Percentiles rank a stretch among this genome's conserved stretches.
Conservation (phyloP, 1,284 basidiomycete species). For the Paramarasmius palmivorus region DNA sequence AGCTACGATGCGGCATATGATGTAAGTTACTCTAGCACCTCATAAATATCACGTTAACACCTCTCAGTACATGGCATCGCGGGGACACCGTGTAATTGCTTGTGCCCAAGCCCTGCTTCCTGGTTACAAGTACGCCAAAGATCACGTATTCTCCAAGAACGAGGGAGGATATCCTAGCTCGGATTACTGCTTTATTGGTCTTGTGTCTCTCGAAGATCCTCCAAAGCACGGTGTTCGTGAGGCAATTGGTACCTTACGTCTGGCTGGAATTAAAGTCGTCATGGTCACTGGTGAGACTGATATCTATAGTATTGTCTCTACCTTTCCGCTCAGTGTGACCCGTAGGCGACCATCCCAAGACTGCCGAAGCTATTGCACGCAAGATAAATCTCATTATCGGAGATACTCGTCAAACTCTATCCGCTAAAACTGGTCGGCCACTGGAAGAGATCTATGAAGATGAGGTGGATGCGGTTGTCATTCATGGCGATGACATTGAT, state of each 20-base stretch:
- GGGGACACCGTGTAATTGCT: conserved; percentile 70
- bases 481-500: conserved; percentile 69
- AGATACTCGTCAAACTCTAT: conserved; percentile 61
- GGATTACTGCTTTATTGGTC: conserved; percentile 62
- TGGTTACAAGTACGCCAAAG: conserved; percentile 42
- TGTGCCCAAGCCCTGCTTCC: conserved; percentile 61
- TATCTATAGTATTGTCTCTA: no score
- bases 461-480: conserved; percentile 62
- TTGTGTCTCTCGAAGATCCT: conserved; percentile 69
- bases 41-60: conserved; percentile 6
- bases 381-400: conserved; percentile 68
- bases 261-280: conserved; percentile 73
- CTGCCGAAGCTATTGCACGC: conserved; percentile 67
- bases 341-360: conserved; percentile 62
- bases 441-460: conserved; percentile 66
- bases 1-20: conserved; percentile 63
- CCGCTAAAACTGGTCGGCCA: conserved; percentile 52
- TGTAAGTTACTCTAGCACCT: conserved; percentile 37
- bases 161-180: conserved; percentile 53
- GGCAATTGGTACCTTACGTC: conserved; percentile 65
- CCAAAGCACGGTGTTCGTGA: conserved; percentile 72
- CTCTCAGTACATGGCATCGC: conserved; percentile 66
- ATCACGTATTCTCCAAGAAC: conserved; percentile 54
- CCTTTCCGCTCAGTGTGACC: no score
- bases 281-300: conserved; percentile 67